Evolutionary conservation across 371 early-diverging fungal species (phyloP).

Genomic region (Blastocladiella emersonii): DNA sequence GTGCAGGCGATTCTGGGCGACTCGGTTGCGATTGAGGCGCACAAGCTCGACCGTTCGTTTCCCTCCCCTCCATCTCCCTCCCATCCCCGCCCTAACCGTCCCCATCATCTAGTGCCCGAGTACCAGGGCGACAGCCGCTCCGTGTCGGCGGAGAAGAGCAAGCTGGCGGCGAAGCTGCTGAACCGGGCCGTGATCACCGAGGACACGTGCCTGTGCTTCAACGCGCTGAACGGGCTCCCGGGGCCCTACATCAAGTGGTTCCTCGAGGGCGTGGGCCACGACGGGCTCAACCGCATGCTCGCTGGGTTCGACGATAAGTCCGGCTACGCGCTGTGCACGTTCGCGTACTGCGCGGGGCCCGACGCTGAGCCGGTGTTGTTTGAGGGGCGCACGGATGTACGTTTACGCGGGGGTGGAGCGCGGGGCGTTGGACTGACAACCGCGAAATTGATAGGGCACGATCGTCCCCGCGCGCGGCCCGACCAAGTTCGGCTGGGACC

Average conservation of each 20-base stretch:
- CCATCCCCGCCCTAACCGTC: neutral
- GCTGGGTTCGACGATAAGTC: conserved; percentile 73
- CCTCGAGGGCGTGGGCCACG: conserved; percentile 60
- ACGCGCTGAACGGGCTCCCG: conserved; percentile 80
- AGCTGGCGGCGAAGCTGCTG: conserved; percentile 41
- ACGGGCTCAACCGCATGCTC: conserved; percentile 67
- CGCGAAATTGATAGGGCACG: conserved; percentile 34
- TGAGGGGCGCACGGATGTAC: conserved; percentile 65
- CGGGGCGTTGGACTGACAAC: neutral
- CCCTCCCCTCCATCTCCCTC: neutral
- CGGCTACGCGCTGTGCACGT: conserved; percentile 79
- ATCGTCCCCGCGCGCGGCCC: conserved; percentile 81
- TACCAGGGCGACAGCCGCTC: conserved; percentile 64
- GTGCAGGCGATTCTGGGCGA: conserved; percentile 64
- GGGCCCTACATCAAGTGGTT: conserved; percentile 94
- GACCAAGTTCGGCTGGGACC: conserved; percentile 86
- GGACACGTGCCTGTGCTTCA: conserved; percentile 87
- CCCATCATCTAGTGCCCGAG: conserved; percentile 42
- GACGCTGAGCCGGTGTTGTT: conserved; percentile 77
- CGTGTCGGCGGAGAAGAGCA: conserved; percentile 69
- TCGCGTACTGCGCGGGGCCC: conserved; percentile 71
- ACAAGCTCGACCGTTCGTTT: conserved; percentile 41
- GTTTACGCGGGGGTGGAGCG: neutral
- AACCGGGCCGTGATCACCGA: conserved; percentile 79
- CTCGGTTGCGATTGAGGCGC: conserved; percentile 30